These are phyloP conservation scores for Eucalyptus victrix DNA, from an alignment of 345 rosid species.

Conservation along the genomic window DNA sequence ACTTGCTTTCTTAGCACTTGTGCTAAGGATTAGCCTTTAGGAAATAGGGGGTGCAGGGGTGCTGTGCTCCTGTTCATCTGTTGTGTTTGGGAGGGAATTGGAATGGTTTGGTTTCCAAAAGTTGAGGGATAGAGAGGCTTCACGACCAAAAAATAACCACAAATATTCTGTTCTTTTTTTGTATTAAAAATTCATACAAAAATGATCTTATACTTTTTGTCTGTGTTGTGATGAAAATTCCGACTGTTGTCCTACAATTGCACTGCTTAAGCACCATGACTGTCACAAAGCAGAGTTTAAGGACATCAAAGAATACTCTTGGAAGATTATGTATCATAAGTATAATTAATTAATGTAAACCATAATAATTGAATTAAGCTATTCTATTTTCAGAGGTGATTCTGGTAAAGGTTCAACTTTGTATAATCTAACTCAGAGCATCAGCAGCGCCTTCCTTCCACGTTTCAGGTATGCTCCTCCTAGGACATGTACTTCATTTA, in stretches of 20 bases:
- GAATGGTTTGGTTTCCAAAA: not conserved
- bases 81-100: not conserved
- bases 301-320: not conserved
- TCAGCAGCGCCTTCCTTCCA: slow-evolving; percentile 71
- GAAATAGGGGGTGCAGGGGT: not conserved
- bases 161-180: not conserved
- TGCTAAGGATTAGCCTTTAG: not conserved
- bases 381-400: slow-evolving; percentile 25
- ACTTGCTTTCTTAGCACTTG: not conserved
- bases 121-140: not conserved
- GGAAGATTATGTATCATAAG: not conserved
- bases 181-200: not conserved
- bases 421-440: slow-evolving; percentile 52
- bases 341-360: not conserved
- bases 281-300: not conserved
- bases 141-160: not conserved
- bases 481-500: not conserved
- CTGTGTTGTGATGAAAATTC: not conserved
- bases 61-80: not conserved
- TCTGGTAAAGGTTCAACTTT: slow-evolving; percentile 23
- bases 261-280: not conserved
- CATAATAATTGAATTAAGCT: not conserved
- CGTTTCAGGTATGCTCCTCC: slow-evolving; percentile 52
- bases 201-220: not conserved
- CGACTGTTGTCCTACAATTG: not conserved